Evolutionary conservation across 192 early-diverging fungal genomes (phyloP), one percentile per base, ranked within the genome.

Genomic region (Coemansia sp.): DNA sequence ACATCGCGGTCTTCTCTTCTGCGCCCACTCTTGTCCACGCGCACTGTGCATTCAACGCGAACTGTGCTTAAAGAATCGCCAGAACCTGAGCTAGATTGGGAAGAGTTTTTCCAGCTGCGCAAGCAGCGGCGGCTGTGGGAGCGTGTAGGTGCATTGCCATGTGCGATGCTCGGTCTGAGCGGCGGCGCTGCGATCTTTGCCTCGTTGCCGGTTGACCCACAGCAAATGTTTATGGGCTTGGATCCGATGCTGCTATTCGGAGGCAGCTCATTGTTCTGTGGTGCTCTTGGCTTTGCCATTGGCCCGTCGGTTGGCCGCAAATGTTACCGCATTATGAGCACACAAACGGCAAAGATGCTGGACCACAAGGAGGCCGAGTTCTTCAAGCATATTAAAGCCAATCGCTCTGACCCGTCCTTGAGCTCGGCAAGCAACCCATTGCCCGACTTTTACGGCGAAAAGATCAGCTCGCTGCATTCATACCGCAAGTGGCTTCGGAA

Each of bases 401-500:
- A 92, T 67, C 70, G 90, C 9, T 88, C 89, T 4, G 87, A 90
- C 45, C 86, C 90, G 11, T 70, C 76, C 29, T 72, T 86, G 27
- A 85, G 89, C 60, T 90, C 88, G 8, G 73, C 88, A 7, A 82
- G 84, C 57, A 90, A 92, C 73, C 90, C 89, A 57, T 82, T 93
- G 62, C 93, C 93, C 15, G 92, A 95, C 82, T 96, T 89, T 71
- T 96, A 95, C 65, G 93, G 92, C 43, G 93, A 97, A 65, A 94
- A 92, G 69, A 92, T 97, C 78, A 87, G 88, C 57, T 91, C 89
- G 45, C 86, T 97, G 27, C 47, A 62, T 7, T 92, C 86, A 50
- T 97, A 97, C 70, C 85, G 93, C 45, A 71, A 75, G 35, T 97
- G 95, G 95, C 82, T 95, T 39, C 78, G 90, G 66, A 94, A 93